Evolutionary conservation across 768 basidiomycete genomes (phyloP), one percentile per base, ranked within the genome.

Genomic region (Agaricus sinodeliciosus): DNA sequence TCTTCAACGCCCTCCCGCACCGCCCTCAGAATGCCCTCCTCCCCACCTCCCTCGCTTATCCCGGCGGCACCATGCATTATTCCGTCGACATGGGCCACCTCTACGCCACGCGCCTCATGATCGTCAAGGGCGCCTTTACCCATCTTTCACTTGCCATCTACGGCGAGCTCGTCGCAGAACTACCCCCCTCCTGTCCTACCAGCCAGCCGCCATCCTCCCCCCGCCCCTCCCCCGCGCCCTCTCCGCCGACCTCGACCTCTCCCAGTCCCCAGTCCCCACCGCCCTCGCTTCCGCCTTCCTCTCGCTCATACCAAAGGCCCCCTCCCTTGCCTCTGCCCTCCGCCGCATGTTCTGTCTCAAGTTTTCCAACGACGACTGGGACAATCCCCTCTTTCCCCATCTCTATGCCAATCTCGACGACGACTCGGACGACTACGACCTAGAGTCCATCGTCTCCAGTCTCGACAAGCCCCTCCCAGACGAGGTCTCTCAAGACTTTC

Each of bases 261-360:
- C 82, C 15, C 79, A 76, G 56, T 69, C 73, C 25, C 57, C 67
- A 1, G 82, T 87, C 60, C 87, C 89, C 0, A 81, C 79, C 7
- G 60, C 55, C 25, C 70, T 90, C 19, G 87, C 87, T 1, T 75
- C 75, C 50, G 72, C 81, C 51, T 69, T 92, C 9, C 73, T 90
- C 19, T 60, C 72, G 4, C 67, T 86, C 25, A 79, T 87, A 15
- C 80, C 84, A 9, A 72, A 81, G 40, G 69, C 83, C 0, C 85
- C 87, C 1, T 73, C 82, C 1, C 74, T 90, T 4, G 70, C 79
- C 5, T 76, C 88, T 12, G 74, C 86, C 45, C 75, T 86, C 36
- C 77, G 84, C 25, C 71, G 90, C 19, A 84, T 90, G 78, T 85
- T 90, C 59, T 89, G 87, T 62, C 70, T 91, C 44, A 90, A 90